These are phyloP conservation scores for Escallonia rubra DNA, from an alignment of 129 eudicot species.

Conservation along the genomic window DNA sequence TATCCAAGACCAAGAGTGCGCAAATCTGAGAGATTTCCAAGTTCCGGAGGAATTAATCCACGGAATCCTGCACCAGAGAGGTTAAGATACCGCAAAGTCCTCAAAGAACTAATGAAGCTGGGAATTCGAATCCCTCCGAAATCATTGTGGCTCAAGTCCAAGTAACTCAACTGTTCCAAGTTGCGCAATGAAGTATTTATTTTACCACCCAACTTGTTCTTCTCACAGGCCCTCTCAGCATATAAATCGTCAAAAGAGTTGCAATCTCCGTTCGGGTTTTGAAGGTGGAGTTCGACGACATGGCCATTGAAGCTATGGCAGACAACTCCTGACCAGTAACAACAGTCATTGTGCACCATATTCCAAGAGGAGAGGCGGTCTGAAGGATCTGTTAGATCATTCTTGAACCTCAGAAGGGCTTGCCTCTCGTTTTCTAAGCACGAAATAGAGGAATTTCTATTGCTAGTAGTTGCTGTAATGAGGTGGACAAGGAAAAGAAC, in stretches of 20 bases:
- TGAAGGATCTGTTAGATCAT: too few species aligned
- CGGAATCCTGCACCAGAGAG: constrained; percentile 15
- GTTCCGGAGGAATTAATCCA: constrained; percentile 29
- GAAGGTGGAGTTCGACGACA: constrained; percentile 40
- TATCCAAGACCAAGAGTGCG: not conserved
- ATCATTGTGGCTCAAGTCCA: constrained; percentile 36
- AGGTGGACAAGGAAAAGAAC: too few species aligned
- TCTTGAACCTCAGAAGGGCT: constrained; percentile 20
- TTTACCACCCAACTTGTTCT: constrained; percentile 18
- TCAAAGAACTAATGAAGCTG: constrained; percentile 17
- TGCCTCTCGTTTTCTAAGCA: constrained; percentile 19
- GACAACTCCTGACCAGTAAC: constrained; percentile 23
- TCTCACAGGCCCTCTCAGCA: too few species aligned
- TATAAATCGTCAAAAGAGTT: too few species aligned
- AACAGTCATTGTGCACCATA: constrained; percentile 7
- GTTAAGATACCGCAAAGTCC: constrained; percentile 10
- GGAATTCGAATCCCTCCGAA: constrained; percentile 23
- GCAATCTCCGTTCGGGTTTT: not conserved
- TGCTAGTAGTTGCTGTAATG: too few species aligned
- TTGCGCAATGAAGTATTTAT: constrained; percentile 34
- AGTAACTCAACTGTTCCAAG: constrained; percentile 22
- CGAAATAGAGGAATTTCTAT: too few species aligned
- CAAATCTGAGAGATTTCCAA: constrained; percentile 28
- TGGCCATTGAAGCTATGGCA: constrained; percentile 38
- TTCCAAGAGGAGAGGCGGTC: constrained; percentile 18